Evolutionary conservation across 2,329 filamentous ascomycete genomes (phyloP), one percentile per base, ranked within the genome.

Genomic region (Cladobotryum mycophilum): DNA sequence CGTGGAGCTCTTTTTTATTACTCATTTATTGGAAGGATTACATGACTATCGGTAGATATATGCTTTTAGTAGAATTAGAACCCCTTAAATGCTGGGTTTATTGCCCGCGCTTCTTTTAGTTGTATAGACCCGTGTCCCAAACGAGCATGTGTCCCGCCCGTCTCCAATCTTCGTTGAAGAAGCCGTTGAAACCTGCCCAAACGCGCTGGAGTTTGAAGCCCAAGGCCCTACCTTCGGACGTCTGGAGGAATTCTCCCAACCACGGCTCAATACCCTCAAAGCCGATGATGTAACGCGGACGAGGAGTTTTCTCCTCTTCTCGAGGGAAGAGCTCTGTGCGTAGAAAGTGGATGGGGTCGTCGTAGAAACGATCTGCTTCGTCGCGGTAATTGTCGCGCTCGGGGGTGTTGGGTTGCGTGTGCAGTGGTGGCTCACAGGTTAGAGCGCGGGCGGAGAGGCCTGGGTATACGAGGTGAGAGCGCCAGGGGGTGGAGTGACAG

Each of bases 401-500:
- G 5, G 69, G 66, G 0, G 79, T 74, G 22, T 77, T 73, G 0
- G 90, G 76, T 2, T 65, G 65, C 0, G 81, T 80, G 60, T 85
- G 72, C 12, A 99, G 70, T 0, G 93, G 93, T 2, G 93, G 93
- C 59, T 96, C 91, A 67, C 93, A 99, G 5, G 87, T 86, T 14
- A 97, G 74, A 0, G 91, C 92, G 75, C 91, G 91, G 4, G 89
- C 90, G 52, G 81, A 71, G 48, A 96, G 82, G 30, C 74, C 71
- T 0, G 88, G 81, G 62, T 93, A 81, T 54, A 95, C 76, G 37
- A 97, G 78, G 62, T 95, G 88, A 14, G 86, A 90, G 61, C 91
- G 86, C 92, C 93, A 97, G 2, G 93, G 92, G 0, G 92, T 97
- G 57, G 87, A 88, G 74, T 99, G 93, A 70, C 93, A 99, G 9